A percentile compares a stretch with the other conserved stretches of the same genome.
These are phyloP conservation scores for Solanum arcanum DNA, from an alignment of 257 asterid genomes.

Conservation along the genomic window DNA sequence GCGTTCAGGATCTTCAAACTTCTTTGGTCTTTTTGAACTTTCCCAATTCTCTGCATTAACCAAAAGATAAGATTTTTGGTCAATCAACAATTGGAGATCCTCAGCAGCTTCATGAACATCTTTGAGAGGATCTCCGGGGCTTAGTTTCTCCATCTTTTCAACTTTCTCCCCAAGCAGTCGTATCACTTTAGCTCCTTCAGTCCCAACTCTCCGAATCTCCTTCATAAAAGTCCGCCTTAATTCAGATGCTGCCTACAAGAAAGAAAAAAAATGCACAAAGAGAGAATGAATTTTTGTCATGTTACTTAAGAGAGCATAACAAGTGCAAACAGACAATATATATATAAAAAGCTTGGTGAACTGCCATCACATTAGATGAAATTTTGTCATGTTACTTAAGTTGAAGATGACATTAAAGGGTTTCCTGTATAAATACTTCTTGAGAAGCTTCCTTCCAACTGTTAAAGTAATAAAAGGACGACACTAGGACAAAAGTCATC, in stretches of 20 bases:
- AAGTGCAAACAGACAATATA: background rate
- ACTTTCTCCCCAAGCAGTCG: constrained; percentile 69
- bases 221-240: constrained; percentile 57
- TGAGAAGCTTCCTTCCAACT: background rate
- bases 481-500: background rate
- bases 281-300: background rate
- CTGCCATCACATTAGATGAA: background rate
- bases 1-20: constrained; percentile 41
- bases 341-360: background rate
- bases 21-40: constrained; percentile 36
- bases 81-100: constrained; percentile 67
- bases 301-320: background rate
- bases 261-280: background rate
- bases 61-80: constrained; percentile 75
- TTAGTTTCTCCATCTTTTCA: constrained; percentile 83
- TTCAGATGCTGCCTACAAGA: constrained; percentile 66
- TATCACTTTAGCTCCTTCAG: constrained; percentile 74
- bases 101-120: constrained; percentile 90
- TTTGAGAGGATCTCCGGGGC: constrained; percentile 45
- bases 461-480: background rate
- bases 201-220: constrained; percentile 65
- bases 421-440: background rate
- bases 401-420: background rate
- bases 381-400: background rate
- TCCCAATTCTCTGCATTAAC: constrained; percentile 84